Conservation (phyloP, 768 basidiomycete genomes). For the Cystobasidiopsis lactophilus region DNA sequence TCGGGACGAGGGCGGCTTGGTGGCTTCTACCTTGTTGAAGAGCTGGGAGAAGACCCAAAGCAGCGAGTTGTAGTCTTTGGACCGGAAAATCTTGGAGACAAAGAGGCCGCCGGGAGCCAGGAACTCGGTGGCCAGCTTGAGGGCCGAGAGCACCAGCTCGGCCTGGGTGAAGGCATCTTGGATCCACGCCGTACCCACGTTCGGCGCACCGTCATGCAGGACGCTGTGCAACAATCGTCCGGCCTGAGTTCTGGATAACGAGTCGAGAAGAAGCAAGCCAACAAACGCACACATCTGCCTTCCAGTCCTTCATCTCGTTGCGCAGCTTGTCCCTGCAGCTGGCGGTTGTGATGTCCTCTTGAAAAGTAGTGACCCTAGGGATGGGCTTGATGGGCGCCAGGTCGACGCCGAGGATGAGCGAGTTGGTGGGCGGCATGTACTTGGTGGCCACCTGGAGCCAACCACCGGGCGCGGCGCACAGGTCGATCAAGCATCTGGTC, state of each 20-base stretch:
- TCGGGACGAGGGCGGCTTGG: constrained; percentile 91
- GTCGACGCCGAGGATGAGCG: constrained; percentile 51
- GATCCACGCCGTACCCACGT: constrained; percentile 97
- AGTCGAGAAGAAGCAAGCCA: neutral
- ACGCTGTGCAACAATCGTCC: constrained; percentile 28
- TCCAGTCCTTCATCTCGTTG: constrained; percentile 87
- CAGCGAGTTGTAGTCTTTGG: constrained; percentile 91
- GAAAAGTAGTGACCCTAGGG: constrained; percentile 72
- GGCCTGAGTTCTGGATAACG: no score
- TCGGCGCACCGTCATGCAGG: constrained; percentile 95
- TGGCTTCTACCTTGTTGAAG: constrained; percentile 89
- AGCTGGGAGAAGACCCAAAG: constrained; percentile 97
- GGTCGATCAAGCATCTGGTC: constrained; percentile 81
- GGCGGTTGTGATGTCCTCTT: constrained; percentile 79
- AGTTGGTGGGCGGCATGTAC: constrained; percentile 19
- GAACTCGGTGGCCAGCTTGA: constrained; percentile 90
- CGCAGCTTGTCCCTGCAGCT: constrained; percentile 73
- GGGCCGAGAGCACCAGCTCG: constrained; percentile 59
- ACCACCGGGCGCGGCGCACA: constrained; percentile 95
- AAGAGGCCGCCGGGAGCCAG: constrained; percentile 67
- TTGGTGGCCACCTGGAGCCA: constrained; percentile 77
- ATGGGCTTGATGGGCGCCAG: constrained; percentile 90
- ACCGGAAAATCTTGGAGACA: constrained; percentile 94
- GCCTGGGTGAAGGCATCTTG: constrained; percentile 96
- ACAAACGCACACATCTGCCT: constrained; percentile 49